These are phyloP conservation scores for Theobroma grandiflorum DNA, from an alignment of 441 rosid genomes.

Conservation along the genomic window DNA sequence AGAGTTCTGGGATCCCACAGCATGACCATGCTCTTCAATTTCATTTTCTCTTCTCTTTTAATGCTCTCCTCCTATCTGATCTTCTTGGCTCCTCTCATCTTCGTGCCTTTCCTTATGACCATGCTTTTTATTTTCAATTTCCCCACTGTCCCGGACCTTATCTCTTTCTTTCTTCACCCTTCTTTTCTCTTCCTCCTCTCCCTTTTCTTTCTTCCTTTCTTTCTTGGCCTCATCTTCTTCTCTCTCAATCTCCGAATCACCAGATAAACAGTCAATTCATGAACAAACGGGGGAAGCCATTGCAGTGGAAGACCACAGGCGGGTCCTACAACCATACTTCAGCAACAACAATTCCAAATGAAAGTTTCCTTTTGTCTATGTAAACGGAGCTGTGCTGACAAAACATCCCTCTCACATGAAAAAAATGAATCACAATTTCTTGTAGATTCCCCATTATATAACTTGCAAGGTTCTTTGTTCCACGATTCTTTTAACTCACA, in stretches of 20 bases:
- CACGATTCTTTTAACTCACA: background rate
- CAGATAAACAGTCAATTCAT: conserved; percentile 32
- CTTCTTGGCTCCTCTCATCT: conserved; percentile 40
- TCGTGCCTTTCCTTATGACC: conserved; percentile 52
- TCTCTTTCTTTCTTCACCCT: conserved; percentile 48
- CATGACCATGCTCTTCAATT: conserved; percentile 54
- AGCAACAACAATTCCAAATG: background rate
- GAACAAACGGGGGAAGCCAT: background rate
- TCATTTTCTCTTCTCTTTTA: conserved; percentile 44
- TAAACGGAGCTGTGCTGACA: background rate
- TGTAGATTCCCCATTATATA: background rate
- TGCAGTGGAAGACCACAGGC: background rate
- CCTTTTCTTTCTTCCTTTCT: conserved; percentile 50
- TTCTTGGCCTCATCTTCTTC: conserved; percentile 49
- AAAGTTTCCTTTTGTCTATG: background rate
- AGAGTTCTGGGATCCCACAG: conserved; percentile 64
- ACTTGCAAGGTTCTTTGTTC: conserved; percentile 9
- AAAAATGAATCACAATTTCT: background rate
- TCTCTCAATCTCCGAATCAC: conserved; percentile 44
- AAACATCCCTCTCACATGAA: background rate
- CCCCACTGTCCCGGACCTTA: conserved; percentile 39
- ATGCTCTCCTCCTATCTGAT: conserved; percentile 38
- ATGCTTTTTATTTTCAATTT: conserved; percentile 41
- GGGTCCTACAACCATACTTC: background rate
- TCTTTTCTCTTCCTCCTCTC: conserved; percentile 45